A percentile compares a stretch with the other conserved stretches of the same genome.
Conservation (phyloP, 257 asterid species). For the Salvia splendens region DNA sequence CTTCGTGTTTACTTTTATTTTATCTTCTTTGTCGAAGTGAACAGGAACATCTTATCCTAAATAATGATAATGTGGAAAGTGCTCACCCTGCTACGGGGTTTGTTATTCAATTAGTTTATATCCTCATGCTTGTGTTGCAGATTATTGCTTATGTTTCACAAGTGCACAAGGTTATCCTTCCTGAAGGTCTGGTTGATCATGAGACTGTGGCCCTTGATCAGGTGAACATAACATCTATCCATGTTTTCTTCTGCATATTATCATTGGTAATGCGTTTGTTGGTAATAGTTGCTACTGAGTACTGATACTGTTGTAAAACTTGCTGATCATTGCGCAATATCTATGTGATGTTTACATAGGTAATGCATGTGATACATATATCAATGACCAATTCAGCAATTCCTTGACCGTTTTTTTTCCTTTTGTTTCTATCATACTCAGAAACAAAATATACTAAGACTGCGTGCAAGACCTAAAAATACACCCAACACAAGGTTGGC, state of each 20-base stretch:
- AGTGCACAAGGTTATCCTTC: constrained; percentile 83
- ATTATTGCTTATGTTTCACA: constrained; percentile 96
- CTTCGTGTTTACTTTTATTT: constrained; percentile 14
- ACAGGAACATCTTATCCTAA: constrained; percentile 14
- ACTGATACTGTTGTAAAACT: constrained; percentile 6
- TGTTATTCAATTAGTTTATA: constrained; percentile 24
- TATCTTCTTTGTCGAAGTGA: constrained; percentile 16
- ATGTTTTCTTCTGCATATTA: constrained; percentile 22
- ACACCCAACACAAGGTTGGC: constrained; percentile 9
- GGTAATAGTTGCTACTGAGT: constrained; percentile 6
- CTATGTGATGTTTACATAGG: constrained; percentile 3
- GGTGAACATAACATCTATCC: constrained; percentile 45
- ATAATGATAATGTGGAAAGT: constrained; percentile 13
- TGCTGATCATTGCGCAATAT: constrained; percentile 25
- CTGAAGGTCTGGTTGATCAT: constrained; percentile 71
- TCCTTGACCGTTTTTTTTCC: not conserved
- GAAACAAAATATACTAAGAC: not conserved
- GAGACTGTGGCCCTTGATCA: constrained; percentile 70
- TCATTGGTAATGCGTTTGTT: constrained; percentile 1
- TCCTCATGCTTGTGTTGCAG: constrained; percentile 50
- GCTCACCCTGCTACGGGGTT: constrained; percentile 24
- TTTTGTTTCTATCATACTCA: constrained; percentile 17
- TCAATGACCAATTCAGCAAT: constrained; percentile 18
- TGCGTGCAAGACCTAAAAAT: not conserved
- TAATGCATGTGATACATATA: constrained; percentile 12